Percentiles rank a stretch among this genome's conserved stretches.
Conservation (phyloP, 495 filamentous ascomycete genomes). For the Aspergillus sclerotioniger region DNA sequence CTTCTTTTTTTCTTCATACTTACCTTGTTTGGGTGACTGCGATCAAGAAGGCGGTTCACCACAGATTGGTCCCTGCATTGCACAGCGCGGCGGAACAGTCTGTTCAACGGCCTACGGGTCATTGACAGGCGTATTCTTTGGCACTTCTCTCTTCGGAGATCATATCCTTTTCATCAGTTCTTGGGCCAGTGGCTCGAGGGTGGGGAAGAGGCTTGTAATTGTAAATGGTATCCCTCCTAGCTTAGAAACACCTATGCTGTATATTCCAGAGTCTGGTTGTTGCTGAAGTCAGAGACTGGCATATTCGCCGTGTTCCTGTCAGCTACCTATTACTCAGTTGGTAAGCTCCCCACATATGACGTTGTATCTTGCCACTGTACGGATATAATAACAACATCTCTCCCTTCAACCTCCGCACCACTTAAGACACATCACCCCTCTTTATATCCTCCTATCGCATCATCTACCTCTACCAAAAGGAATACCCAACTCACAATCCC, state of each 20-base stretch:
- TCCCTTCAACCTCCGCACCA: too few relatives aligned
- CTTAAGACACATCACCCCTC: too few relatives aligned
- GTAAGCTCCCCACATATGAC: not conserved
- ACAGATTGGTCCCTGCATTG: conserved; percentile 71
- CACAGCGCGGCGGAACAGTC: conserved; percentile 68
- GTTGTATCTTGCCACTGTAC: not conserved
- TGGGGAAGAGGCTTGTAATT: conserved; percentile 60
- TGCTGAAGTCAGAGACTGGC: too few relatives aligned
- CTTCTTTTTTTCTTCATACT: conserved; percentile 66
- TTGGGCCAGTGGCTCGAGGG: conserved; percentile 40
- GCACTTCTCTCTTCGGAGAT: conserved; percentile 44
- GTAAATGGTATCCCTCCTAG: too few relatives aligned
- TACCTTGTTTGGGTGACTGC: conserved; percentile 66
- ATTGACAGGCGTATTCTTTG: conserved; percentile 75
- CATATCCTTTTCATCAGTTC: conserved; percentile 57
- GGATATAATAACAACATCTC: not conserved
- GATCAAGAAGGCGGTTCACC: conserved; percentile 61
- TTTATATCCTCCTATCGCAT: too few relatives aligned
- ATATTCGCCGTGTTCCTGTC: too few relatives aligned
- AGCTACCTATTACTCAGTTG: too few relatives aligned
- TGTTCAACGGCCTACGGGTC: conserved; percentile 68
- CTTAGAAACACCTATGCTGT: too few relatives aligned
- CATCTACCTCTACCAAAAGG: too few relatives aligned
- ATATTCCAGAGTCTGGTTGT: too few relatives aligned
- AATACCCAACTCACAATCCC: not conserved